phyloP scores from a whole-genome alignment of 148 eudicot species.

The Cornus florida region DNA sequence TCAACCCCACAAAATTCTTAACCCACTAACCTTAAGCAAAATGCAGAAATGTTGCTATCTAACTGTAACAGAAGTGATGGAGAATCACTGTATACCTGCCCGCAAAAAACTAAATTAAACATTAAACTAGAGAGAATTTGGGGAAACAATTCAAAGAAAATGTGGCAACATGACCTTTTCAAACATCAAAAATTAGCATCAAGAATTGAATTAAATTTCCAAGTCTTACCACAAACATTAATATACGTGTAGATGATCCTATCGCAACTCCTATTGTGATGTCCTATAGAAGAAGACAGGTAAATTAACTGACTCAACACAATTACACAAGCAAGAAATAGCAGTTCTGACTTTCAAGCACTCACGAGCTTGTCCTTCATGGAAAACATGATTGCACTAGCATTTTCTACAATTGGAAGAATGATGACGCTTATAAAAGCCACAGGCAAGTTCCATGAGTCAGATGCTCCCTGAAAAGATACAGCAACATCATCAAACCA shows the following conservation, averaged over 20 bases:
- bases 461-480: constrained; percentile 81
- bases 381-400: constrained; percentile 96
- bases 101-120: background rate
- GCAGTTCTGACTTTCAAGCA: constrained; percentile 11
- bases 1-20: constrained; percentile 12
- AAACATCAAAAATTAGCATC: background rate
- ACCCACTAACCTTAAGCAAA: background rate
- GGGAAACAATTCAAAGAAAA: background rate
- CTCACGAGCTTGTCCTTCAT: constrained; percentile 93
- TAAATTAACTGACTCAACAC: background rate
- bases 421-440: constrained; percentile 89
- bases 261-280: constrained; percentile 93
- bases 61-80: background rate
- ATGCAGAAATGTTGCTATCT: background rate
- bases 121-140: background rate
- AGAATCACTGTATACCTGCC: background rate
- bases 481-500: constrained; percentile 8
- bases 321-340: background rate
- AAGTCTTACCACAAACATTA: constrained; percentile 88
- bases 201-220: background rate
- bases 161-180: background rate
- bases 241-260: constrained; percentile 94
- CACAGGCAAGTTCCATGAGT: constrained; percentile 76
- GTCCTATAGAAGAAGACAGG: constrained; percentile 42
- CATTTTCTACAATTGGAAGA: constrained; percentile 82